Evolutionary conservation across 768 basidiomycete species (phyloP).

Genomic region (Holtermannia corniformis): DNA sequence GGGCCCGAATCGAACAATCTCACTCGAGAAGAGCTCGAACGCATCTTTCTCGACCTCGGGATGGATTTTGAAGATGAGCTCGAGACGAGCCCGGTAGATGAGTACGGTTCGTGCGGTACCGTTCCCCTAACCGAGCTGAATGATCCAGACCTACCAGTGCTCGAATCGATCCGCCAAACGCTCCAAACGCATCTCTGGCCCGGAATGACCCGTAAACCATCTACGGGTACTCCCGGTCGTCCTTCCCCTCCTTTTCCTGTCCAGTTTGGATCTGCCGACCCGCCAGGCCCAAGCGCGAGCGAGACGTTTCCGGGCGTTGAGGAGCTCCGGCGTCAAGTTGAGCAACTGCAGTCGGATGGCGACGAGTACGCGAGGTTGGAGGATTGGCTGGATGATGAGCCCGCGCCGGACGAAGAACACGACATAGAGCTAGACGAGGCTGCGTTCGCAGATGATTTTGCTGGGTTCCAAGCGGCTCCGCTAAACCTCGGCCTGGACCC

Average conservation of each 20-base stretch:
- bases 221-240: not conserved
- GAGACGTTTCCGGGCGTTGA: conserved; percentile 18
- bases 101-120: not conserved
- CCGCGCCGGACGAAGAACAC: not conserved
- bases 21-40: not conserved
- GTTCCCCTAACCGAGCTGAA: not conserved
- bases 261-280: conserved; percentile 1
- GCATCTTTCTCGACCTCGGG: not conserved
- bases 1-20: not conserved
- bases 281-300: no score
- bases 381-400: conserved; percentile 27
- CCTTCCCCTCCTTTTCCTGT: conserved; percentile 11
- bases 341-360: conserved; percentile 4
- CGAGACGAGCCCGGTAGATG: not conserved
- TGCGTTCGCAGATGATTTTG: conserved; percentile 22
- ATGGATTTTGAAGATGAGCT: not conserved
- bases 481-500: conserved; percentile 16
- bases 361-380: conserved; percentile 31
- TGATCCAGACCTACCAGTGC: conserved; percentile 16
- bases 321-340: conserved; percentile 10
- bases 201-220: conserved; percentile 23
- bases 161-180: conserved; percentile 27
- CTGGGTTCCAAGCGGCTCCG: conserved; percentile 22
- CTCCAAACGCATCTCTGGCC: conserved; percentile 36
- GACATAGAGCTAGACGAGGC: not conserved